phyloP scores from a whole-genome alignment of 345 rosid species.

The Aquilaria sinensis region DNA sequence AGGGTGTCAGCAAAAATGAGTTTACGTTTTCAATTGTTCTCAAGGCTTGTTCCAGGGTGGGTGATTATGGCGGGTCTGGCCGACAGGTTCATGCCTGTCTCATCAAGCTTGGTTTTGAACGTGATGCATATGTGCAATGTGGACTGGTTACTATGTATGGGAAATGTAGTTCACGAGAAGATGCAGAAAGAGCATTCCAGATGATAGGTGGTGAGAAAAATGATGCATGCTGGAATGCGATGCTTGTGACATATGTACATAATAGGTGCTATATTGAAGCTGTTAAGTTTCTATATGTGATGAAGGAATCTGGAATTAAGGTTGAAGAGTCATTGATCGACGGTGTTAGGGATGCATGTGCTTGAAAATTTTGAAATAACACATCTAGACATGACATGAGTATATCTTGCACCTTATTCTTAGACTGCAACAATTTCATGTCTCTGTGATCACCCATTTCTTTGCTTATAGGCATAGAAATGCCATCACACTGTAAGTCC shows the following conservation, averaged over 20 bases:
- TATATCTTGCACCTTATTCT: no score
- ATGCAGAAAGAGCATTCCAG: constrained; percentile 43
- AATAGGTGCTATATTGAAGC: constrained; percentile 46
- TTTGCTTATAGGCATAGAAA: background rate
- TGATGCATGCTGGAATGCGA: constrained; percentile 46
- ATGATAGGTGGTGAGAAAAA: constrained; percentile 16
- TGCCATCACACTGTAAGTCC: no score
- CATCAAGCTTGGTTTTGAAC: constrained; percentile 52
- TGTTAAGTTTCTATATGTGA: constrained; percentile 53
- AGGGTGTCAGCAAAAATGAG: constrained; percentile 31
- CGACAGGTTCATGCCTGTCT: constrained; percentile 49
- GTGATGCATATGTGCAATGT: constrained; percentile 28
- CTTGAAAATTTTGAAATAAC: background rate
- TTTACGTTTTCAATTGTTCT: constrained; percentile 38
- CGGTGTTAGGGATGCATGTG: constrained; percentile 32
- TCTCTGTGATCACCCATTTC: background rate
- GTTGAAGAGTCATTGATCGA: constrained; percentile 30
- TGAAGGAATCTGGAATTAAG: constrained; percentile 47
- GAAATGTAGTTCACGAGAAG: constrained; percentile 36
- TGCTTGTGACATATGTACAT: constrained; percentile 43
- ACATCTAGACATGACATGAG: no score
- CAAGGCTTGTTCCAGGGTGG: constrained; percentile 47
- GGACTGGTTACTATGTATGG: constrained; percentile 66
- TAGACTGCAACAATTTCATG: no score
- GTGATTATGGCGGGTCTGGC: constrained; percentile 40